phyloP scores from a whole-genome alignment of 345 rosid species.

The Arabidopsis arenosa region DNA sequence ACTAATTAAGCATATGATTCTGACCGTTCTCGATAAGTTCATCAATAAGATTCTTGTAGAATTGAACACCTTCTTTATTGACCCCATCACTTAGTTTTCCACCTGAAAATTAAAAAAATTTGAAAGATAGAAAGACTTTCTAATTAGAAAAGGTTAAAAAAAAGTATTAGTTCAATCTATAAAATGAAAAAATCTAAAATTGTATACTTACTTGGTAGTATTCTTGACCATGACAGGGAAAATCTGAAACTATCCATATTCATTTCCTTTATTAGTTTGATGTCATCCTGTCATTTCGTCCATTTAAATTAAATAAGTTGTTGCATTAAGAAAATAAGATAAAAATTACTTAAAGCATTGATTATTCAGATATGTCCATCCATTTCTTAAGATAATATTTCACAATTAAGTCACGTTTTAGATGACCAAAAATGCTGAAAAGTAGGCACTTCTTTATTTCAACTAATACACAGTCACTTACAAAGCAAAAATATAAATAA shows the following conservation, averaged over 20 bases:
- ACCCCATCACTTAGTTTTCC: constrained; percentile 51
- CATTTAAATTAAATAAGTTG: background rate
- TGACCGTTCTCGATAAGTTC: constrained; percentile 46
- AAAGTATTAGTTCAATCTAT: no score
- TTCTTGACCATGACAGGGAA: constrained; percentile 55
- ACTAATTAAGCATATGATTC: background rate
- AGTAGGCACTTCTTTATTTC: no score
- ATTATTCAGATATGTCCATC: background rate
- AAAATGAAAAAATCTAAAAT: background rate
- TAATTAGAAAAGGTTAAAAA: background rate
- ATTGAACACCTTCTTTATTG: constrained; percentile 47
- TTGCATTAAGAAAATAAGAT: background rate
- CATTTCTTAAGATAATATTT: background rate
- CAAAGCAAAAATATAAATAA: background rate
- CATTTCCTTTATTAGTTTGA: constrained; percentile 43
- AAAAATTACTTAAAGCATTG: background rate
- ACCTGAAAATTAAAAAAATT: constrained; percentile 14
- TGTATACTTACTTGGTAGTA: constrained; percentile 49
- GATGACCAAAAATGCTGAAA: background rate
- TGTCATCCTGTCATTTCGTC: constrained; percentile 47
- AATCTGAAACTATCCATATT: constrained; percentile 51
- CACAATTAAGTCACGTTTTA: background rate
- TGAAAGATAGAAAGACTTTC: no score
- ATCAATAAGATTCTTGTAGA: constrained; percentile 54
- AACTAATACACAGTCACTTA: no score